Evolutionary conservation across 2,329 filamentous ascomycete species (phyloP).

Genomic region (Trichoderma hamatum): DNA sequence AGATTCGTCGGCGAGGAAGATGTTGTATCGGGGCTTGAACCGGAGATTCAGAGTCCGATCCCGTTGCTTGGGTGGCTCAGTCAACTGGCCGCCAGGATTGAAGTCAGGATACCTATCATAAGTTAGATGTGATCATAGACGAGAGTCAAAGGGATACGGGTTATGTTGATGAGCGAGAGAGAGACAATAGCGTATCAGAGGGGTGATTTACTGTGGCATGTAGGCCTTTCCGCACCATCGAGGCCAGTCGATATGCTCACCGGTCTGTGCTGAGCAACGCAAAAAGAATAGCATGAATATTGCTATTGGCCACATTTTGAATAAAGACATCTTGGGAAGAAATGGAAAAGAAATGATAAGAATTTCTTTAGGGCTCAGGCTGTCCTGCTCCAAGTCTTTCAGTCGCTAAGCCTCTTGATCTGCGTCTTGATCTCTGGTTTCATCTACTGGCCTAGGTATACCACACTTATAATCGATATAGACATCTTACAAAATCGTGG

Average conservation of each 20-base stretch:
- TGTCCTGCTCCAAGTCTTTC: background rate
- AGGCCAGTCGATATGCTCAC: conserved; percentile 47
- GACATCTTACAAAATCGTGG: background rate
- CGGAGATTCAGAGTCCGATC: conserved; percentile 47
- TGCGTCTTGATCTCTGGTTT: too few species aligned
- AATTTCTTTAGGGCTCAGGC: too few species aligned
- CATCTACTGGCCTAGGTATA: background rate
- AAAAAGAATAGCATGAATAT: background rate
- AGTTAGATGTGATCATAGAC: background rate
- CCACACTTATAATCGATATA: background rate
- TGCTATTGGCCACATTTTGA: background rate
- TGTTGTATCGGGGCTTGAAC: conserved; percentile 49
- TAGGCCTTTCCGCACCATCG: conserved; percentile 55
- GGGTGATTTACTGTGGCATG: conserved; percentile 41
- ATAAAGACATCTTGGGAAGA: background rate
- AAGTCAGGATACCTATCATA: conserved; percentile 45
- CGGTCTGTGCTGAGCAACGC: conserved; percentile 34
- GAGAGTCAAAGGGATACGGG: too few species aligned
- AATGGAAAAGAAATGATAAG: too few species aligned
- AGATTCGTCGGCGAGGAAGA: conserved; percentile 49
- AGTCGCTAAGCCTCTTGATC: background rate
- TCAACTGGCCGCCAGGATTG: conserved; percentile 49
- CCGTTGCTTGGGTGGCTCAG: conserved; percentile 39
- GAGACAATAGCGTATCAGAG: too few species aligned
- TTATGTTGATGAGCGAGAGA: too few species aligned